Evolutionary conservation across 257 asterid genomes (phyloP), one percentile per base, ranked within the genome.

Genomic region (Orobanche coerulescens): DNA sequence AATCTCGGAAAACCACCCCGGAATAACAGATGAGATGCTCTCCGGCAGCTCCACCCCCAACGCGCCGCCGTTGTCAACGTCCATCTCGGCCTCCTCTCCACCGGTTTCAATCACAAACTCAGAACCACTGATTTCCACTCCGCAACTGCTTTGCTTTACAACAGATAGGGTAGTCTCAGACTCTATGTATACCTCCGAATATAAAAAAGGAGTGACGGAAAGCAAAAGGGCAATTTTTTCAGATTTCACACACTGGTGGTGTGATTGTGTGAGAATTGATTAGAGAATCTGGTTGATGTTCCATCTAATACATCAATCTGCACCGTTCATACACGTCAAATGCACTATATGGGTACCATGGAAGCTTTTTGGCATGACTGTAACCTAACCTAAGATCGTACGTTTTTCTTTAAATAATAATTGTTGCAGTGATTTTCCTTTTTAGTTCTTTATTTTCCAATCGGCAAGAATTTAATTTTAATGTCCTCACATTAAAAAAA

Each of bases 1-100:
- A 36, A 86, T 79, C 79, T 86, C 95, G 24, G 91, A 86, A 64
- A 86, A 86, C 95, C 95, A 86, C 57, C 95, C 95, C 7, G 95
- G 88, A 24, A 83, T 72, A 61, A 81, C 74, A 31, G 88, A 66
- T 16, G 91, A 81, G 48, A 86, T 60, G 39, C 67, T 26, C 4
- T 42, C 62, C 6, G 76, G 78, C 6, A 61, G 48, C 52, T 71
- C 62, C 43, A 39, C 76, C 62, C 39, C 71, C 23, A 64, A 40
- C 2, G 63, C 71, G 61, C 39, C 44, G 65, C 5, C 36, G 65
- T 61, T 68, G 16, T 48, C 46, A 59, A 53, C 68, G 12, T 78
- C 86, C 86, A 84, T 81, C 23, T 64, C 66, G 48, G 36, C 59
- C 26, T 11, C 62, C 30, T 49, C 26, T 11, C 62, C 30, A 37